These are phyloP conservation scores for Bruguiera gymnorhiza DNA, from an alignment of 345 rosid species.

Conservation along the genomic window DNA sequence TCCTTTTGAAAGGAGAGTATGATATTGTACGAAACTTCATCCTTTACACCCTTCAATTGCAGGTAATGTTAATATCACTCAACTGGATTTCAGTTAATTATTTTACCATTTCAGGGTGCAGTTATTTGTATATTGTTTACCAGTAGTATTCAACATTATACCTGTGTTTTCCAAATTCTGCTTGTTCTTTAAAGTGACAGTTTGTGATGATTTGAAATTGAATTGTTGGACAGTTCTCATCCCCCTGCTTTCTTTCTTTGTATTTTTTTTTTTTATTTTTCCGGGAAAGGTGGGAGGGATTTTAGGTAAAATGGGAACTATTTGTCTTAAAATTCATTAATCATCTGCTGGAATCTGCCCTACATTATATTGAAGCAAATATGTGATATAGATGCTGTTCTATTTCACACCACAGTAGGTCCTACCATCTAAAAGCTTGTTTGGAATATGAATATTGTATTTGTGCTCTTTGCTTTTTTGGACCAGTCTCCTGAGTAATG, in stretches of 20 bases:
- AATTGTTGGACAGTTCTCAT: too few relatives aligned
- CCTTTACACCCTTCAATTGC: conserved; percentile 90
- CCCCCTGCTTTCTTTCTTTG: too few relatives aligned
- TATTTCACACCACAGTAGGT: conserved; percentile 3
- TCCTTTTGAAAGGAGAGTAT: conserved; percentile 88
- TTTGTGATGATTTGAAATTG: too few relatives aligned
- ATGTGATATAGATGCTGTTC: conserved; percentile 3
- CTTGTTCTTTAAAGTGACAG: too few relatives aligned
- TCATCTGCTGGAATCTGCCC: neutral
- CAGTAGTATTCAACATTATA: too few relatives aligned
- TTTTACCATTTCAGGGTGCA: conserved; percentile 3
- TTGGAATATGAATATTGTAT: neutral
- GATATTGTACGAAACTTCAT: conserved; percentile 85
- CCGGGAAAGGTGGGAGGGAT: too few relatives aligned
- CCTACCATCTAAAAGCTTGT: neutral
- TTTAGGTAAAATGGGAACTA: too few relatives aligned
- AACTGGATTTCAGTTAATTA: conserved; percentile 3
- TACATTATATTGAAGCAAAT: neutral
- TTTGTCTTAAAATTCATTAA: neutral
- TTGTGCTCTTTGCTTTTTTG: neutral
- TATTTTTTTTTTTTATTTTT: too few relatives aligned
- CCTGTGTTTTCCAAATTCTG: too few relatives aligned
- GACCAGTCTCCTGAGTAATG: conserved; percentile 5
- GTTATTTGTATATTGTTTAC: neutral
- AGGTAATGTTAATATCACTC: conserved; percentile 43